Percentiles rank a stretch among this genome's conserved stretches.
Evolutionary conservation across 2,329 filamentous ascomycete genomes (phyloP).

Genomic region (Ilyonectria destructans): DNA sequence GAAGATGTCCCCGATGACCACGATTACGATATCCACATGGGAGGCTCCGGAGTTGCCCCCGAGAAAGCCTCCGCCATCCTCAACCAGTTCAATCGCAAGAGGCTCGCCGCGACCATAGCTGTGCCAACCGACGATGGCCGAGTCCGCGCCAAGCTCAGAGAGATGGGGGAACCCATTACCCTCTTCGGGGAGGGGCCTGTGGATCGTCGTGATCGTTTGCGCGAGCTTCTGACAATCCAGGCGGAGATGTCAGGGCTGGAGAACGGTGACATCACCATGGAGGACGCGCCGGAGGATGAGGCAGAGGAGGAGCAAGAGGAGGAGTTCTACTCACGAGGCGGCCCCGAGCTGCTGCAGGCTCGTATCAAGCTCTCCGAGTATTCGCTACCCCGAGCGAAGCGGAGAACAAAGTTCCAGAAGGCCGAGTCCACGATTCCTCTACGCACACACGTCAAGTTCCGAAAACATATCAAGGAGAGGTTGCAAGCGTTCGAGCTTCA

Average conservation of each 20-base stretch:
- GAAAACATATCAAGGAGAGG: conserved; percentile 89
- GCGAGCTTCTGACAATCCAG: conserved; percentile 84
- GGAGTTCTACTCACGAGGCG: conserved; percentile 94
- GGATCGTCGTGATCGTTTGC: conserved; percentile 88
- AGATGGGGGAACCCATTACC: conserved; percentile 93
- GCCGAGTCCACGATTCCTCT: conserved; percentile 87
- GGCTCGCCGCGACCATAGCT: conserved; percentile 88
- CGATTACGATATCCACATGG: conserved; percentile 85
- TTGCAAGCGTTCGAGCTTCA: conserved; percentile 90
- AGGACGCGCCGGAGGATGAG: conserved; percentile 72
- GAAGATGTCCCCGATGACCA: conserved; percentile 77
- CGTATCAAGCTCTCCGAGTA: conserved; percentile 86
- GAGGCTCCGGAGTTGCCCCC: conserved; percentile 77
- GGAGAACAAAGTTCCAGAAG: conserved; percentile 83
- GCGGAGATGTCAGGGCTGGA: conserved; percentile 74
- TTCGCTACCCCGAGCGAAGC: conserved; percentile 86
- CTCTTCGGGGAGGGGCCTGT: conserved; percentile 92
- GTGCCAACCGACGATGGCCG: conserved; percentile 95
- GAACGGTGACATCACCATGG: conserved; percentile 74
- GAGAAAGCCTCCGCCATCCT: conserved; percentile 90
- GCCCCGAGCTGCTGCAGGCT: conserved; percentile 80
- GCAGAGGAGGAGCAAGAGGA: conserved; percentile 85
- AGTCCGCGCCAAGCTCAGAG: conserved; percentile 85
- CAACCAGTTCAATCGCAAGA: conserved; percentile 91
- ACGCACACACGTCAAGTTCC: conserved; percentile 91